phyloP scores from a whole-genome alignment of 1,139 yeast genomes.

The Diutina ranongensis region DNA sequence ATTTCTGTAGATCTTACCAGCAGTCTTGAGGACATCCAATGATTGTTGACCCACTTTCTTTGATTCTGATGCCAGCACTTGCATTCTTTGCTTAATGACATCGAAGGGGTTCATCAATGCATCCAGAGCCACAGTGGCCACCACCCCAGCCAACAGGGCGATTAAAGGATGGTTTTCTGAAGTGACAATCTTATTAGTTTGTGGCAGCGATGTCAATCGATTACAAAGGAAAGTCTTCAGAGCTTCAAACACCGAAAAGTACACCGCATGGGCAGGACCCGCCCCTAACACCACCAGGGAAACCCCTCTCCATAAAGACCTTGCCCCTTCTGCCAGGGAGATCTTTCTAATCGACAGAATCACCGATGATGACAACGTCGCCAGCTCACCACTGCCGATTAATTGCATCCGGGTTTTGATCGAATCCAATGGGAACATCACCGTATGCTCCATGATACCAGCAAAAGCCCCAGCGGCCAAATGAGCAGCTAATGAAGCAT shows the following conservation, averaged over 20 bases:
- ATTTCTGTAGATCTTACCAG: constrained; percentile 41
- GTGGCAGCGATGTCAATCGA: constrained; percentile 21
- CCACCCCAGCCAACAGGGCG: constrained; percentile 84
- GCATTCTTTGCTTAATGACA: constrained; percentile 72
- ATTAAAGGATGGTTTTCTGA: constrained; percentile 68
- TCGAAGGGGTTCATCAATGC: constrained; percentile 98
- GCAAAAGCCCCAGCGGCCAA: constrained; percentile 93
- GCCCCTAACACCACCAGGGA: constrained; percentile 92
- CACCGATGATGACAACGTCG: constrained; percentile 17
- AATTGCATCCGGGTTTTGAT: constrained; percentile 95
- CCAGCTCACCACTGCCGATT: constrained; percentile 16
- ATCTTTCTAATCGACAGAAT: constrained; percentile 61
- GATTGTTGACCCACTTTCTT: constrained; percentile 1
- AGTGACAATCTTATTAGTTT: constrained; percentile 32
- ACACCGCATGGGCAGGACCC: constrained; percentile 99
- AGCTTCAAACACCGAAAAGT: constrained; percentile 90
- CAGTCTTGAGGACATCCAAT: constrained; percentile 22
- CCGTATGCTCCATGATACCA: constrained; percentile 96
- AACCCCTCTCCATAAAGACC: constrained; percentile 90
- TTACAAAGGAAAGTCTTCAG: constrained; percentile 52
- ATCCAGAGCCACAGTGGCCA: constrained; percentile 87
- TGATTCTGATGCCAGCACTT: constrained; percentile 14
- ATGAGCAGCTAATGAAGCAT: constrained; percentile 75
- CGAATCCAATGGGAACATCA: constrained; percentile 94
- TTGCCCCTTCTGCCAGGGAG: constrained; percentile 81